Evolutionary conservation across 495 filamentous ascomycete species (phyloP).

Genomic region (Saxophila tyrrhenica): DNA sequence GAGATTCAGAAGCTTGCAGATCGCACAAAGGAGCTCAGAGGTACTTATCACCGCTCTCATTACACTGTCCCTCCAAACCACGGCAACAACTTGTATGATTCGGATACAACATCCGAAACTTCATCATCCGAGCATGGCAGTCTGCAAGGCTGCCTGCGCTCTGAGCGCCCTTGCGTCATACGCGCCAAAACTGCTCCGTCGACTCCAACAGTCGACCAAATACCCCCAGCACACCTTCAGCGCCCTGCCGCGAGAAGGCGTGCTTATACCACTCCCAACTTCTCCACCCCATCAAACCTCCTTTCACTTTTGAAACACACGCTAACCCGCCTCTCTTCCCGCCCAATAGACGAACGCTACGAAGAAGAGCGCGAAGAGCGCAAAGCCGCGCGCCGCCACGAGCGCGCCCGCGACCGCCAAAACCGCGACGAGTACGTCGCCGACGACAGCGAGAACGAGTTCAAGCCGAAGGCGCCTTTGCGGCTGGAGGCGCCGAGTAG

Average conservation of each 20-base stretch:
- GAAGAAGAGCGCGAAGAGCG: slow-evolving; percentile 12
- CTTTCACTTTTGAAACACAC: neutral
- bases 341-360: neutral
- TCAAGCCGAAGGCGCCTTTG: slow-evolving; percentile 1
- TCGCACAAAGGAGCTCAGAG: slow-evolving; percentile 65
- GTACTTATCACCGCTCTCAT: slow-evolving; percentile 32
- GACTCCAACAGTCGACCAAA: neutral
- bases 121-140: neutral
- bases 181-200: neutral
- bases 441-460: slow-evolving; percentile 14
- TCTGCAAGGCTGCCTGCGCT: neutral
- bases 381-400: slow-evolving; percentile 11
- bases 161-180: neutral
- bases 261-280: neutral
- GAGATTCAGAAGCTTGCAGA: slow-evolving; percentile 71
- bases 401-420: slow-evolving; percentile 10
- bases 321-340: neutral
- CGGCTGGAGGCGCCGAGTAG: slow-evolving; percentile 17
- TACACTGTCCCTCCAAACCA: too few relatives aligned
- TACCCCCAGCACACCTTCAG: neutral
- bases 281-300: too few relatives aligned
- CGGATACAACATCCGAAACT: neutral
- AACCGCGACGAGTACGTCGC: slow-evolving; percentile 12
- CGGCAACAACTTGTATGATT: slow-evolving; percentile 2
- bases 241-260: neutral